phyloP scores from a whole-genome alignment of 2,329 filamentous ascomycete species.

The Botryotinia convoluta region DNA sequence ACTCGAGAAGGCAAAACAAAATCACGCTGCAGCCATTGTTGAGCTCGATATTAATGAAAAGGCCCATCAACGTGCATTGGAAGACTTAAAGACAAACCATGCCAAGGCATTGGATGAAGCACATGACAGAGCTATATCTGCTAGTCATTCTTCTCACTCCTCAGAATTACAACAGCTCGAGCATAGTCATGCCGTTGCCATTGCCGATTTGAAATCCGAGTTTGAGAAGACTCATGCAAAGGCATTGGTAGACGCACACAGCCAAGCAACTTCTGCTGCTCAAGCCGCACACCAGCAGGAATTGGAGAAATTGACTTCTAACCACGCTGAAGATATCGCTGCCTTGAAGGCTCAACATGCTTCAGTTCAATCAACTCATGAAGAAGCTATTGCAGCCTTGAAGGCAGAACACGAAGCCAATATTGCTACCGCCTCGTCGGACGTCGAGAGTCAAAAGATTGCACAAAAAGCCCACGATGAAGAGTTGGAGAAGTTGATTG shows the following conservation, averaged over 20 bases:
- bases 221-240: constrained; percentile 52
- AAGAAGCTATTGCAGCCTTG: constrained; percentile 47
- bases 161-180: constrained; percentile 54
- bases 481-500: constrained; percentile 54
- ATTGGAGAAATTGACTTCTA: constrained; percentile 54
- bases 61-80: constrained; percentile 53
- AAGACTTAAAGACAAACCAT: constrained; percentile 55
- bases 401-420: not conserved
- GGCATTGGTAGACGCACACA: constrained; percentile 56
- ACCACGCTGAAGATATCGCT: constrained; percentile 46
- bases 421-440: not conserved
- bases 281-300: constrained; percentile 49
- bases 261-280: constrained; percentile 47
- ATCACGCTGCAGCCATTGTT: constrained; percentile 33
- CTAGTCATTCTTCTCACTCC: constrained; percentile 49
- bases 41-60: constrained; percentile 47
- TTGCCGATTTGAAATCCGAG: constrained; percentile 45
- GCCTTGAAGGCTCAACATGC: constrained; percentile 46
- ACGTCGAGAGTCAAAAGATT: not conserved
- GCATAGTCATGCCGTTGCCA: constrained; percentile 48
- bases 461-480: constrained; percentile 48
- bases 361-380: constrained; percentile 53
- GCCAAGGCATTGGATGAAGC: constrained; percentile 57
- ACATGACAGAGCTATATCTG: constrained; percentile 49
- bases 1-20: constrained; percentile 32